Evolutionary conservation across 1,284 basidiomycete species (phyloP).

Genomic region (Irpex sp.): DNA sequence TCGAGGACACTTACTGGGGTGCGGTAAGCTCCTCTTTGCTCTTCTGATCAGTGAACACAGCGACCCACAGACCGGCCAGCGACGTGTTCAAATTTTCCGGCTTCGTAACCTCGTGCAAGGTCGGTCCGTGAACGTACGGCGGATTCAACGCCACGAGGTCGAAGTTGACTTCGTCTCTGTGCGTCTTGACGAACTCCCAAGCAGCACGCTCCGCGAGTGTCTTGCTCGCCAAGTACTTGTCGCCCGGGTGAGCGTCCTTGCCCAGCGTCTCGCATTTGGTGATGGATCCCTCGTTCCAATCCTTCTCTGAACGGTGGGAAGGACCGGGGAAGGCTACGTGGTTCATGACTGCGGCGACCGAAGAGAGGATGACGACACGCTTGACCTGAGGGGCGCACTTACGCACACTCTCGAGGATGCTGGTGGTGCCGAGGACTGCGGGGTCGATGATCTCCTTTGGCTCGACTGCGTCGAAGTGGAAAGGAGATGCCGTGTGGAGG

Average conservation of each 20-base stretch:
- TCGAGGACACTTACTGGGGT: neutral
- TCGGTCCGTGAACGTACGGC: slow-evolving; percentile 6
- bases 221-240: slow-evolving; percentile 62
- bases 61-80: neutral
- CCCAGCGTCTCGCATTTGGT: slow-evolving; percentile 53
- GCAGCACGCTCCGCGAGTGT: slow-evolving; percentile 63
- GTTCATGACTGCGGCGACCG: slow-evolving; percentile 47
- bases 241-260: slow-evolving; percentile 33
- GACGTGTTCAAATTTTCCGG: slow-evolving; percentile 11
- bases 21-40: slow-evolving; percentile 1
- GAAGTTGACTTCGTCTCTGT: slow-evolving; percentile 20
- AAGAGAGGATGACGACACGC: slow-evolving; percentile 65
- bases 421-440: slow-evolving; percentile 26
- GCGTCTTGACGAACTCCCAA: slow-evolving; percentile 19
- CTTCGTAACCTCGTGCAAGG: slow-evolving; percentile 9
- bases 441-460: slow-evolving; percentile 32
- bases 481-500: slow-evolving; percentile 45
- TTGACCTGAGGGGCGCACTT: slow-evolving; percentile 39
- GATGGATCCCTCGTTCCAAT: slow-evolving; percentile 68
- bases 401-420: slow-evolving; percentile 24
- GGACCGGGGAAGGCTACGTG: slow-evolving; percentile 1
- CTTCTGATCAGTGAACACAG: neutral
- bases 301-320: slow-evolving; percentile 35
- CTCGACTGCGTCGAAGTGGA: slow-evolving; percentile 31
- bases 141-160: slow-evolving; percentile 18